These are phyloP conservation scores for Cladosporium sp. DNA, from an alignment of 2,329 filamentous ascomycete species.

Conservation along the genomic window DNA sequence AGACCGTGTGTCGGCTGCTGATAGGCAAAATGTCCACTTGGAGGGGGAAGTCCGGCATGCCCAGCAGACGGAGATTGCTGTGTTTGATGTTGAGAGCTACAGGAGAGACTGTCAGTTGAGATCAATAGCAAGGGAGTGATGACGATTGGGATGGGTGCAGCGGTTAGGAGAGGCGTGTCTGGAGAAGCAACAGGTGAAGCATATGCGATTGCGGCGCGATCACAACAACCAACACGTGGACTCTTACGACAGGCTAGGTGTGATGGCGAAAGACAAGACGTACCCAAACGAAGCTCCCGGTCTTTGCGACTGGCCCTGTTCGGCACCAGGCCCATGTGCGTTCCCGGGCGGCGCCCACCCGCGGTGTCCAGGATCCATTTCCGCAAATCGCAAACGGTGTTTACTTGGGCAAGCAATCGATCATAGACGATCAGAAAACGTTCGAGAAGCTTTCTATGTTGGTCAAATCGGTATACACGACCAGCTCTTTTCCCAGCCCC, in stretches of 20 bases:
- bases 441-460: background rate
- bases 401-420: background rate
- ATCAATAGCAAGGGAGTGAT: background rate
- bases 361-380: constrained; percentile 21
- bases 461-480: background rate
- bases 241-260: background rate
- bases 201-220: background rate
- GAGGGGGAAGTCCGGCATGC: constrained; percentile 28
- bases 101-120: constrained; percentile 16
- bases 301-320: constrained; percentile 24
- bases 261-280: constrained; percentile 12
- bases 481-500: background rate
- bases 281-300: constrained; percentile 29
- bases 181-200: constrained; percentile 6
- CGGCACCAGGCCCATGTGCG: constrained; percentile 22
- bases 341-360: constrained; percentile 26
- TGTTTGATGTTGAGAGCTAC: constrained; percentile 27
- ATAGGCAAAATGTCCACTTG: constrained; percentile 37
- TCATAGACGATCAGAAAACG: background rate
- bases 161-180: constrained; percentile 3
- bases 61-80: constrained; percentile 30
- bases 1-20: constrained; percentile 40
- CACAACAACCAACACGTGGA: background rate
- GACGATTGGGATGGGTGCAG: background rate
- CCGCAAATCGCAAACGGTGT: background rate